A percentile compares a stretch with the other conserved stretches of the same genome.
Conservation (phyloP, 2,329 filamentous ascomycete genomes). For the Aspergillus tanneri region DNA sequence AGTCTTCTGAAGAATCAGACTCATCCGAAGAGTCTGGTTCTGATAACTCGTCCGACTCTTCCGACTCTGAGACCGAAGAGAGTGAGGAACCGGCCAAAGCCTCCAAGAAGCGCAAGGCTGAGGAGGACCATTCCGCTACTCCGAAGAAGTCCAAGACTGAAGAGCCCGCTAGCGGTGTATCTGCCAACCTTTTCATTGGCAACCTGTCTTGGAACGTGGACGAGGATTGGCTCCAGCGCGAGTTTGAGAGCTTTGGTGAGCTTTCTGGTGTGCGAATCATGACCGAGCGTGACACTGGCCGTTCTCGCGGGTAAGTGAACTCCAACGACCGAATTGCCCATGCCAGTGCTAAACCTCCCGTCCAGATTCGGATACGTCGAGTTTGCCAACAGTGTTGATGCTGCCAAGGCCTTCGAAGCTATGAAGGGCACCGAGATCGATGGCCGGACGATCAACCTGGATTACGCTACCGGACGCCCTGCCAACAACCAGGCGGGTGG, state of each 20-base stretch:
- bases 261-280: slow-evolving; percentile 74
- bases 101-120: slow-evolving; percentile 52
- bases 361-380: slow-evolving; percentile 83
- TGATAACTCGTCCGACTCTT: slow-evolving; percentile 23
- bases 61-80: slow-evolving; percentile 35
- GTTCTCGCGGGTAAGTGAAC: slow-evolving; percentile 71
- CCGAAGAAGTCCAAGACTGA: slow-evolving; percentile 65
- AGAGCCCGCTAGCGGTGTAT: slow-evolving; percentile 31
- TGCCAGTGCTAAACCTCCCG: slow-evolving; percentile 11
- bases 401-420: slow-evolving; percentile 68
- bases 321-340: neutral
- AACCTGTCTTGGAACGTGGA: slow-evolving; percentile 90
- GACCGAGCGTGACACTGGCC: slow-evolving; percentile 74
- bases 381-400: slow-evolving; percentile 67
- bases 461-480: slow-evolving; percentile 70
- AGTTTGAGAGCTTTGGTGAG: slow-evolving; percentile 78
- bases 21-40: slow-evolving; percentile 16
- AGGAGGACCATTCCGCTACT: slow-evolving; percentile 42
- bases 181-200: slow-evolving; percentile 76
- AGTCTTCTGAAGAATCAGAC: slow-evolving; percentile 13
- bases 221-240: slow-evolving; percentile 74
- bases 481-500: slow-evolving; percentile 52
- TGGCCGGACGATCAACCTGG: slow-evolving; percentile 72
- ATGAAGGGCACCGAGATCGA: slow-evolving; percentile 75
- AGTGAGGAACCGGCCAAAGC: slow-evolving; percentile 34